A percentile compares a stretch with the other conserved stretches of the same genome.
Evolutionary conservation across 495 filamentous ascomycete species (phyloP).

Genomic region (Penicillium pancosmium): DNA sequence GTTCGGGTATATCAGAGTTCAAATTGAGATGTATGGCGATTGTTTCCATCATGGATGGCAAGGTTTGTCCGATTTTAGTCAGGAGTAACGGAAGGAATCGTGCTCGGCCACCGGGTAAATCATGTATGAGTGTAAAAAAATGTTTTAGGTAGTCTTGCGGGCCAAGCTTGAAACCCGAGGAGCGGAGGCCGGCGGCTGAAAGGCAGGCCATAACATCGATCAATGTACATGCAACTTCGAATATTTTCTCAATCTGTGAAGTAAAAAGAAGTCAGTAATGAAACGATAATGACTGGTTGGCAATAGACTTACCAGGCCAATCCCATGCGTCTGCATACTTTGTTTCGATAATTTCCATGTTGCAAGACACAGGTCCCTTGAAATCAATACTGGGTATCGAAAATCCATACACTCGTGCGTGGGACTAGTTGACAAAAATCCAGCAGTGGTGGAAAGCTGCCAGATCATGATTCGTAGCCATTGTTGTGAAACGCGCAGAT

Average conservation of each 20-base stretch:
- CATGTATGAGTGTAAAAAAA: constrained; percentile 65
- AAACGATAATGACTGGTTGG: no score
- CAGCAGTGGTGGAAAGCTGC: constrained; percentile 61
- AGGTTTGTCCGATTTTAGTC: constrained; percentile 66
- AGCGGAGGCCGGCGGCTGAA: constrained; percentile 45
- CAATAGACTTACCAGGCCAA: constrained; percentile 59
- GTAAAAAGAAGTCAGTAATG: no score
- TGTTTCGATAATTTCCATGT: constrained; percentile 66
- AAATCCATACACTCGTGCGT: constrained; percentile 66
- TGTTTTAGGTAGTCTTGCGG: constrained; percentile 75
- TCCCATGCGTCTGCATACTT: constrained; percentile 68
- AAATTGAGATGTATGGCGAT: constrained; percentile 38
- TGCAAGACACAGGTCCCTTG: constrained; percentile 68
- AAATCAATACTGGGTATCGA: constrained; percentile 68
- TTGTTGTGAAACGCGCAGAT: constrained; percentile 70
- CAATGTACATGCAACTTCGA: constrained; percentile 72
- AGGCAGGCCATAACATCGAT: constrained; percentile 73
- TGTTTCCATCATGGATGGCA: constrained; percentile 60
- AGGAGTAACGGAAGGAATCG: constrained; percentile 73
- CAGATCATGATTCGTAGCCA: constrained; percentile 78
- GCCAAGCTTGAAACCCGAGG: constrained; percentile 61
- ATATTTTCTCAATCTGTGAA: constrained; percentile 69
- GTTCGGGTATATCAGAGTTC: neutral
- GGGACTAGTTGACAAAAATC: constrained; percentile 54
- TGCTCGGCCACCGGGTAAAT: constrained; percentile 68